phyloP scores from a whole-genome alignment of 139 green algal species.

The Tetradesmus lagerheimii region DNA sequence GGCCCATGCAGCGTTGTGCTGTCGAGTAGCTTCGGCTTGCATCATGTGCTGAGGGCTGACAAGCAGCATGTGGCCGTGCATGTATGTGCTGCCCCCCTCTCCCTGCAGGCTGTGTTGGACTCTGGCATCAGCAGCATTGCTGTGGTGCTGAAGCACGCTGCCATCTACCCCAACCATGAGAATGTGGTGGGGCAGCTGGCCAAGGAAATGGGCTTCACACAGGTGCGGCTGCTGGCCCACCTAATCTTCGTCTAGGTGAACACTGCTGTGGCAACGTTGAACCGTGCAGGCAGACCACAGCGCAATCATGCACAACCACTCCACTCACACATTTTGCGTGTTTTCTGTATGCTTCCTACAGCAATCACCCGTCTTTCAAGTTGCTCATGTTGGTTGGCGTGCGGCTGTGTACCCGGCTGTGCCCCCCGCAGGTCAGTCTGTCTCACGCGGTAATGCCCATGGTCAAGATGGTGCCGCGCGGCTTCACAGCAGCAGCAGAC shows the following conservation, averaged over 20 bases:
- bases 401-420: neutral
- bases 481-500: conserved; percentile 96
- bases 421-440: conserved; percentile 82
- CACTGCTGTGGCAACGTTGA: neutral
- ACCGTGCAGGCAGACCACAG: neutral
- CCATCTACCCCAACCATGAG: conserved; percentile 94
- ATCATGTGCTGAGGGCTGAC: neutral
- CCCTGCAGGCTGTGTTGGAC: conserved; percentile 65
- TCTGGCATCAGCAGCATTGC: conserved; percentile 88
- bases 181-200: conserved; percentile 78
- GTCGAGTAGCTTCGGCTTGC: neutral
- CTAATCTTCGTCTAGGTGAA: no score
- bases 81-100: conserved; percentile 26
- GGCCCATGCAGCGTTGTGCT: neutral
- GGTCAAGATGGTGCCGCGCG: conserved; percentile 97
- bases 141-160: conserved; percentile 95
- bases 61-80: neutral
- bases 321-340: no score
- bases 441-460: conserved; percentile 93
- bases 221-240: conserved; percentile 56
- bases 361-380: no score
- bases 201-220: conserved; percentile 80
- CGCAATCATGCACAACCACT: neutral
- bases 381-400: no score
- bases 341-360: no score